Evolutionary conservation across 768 basidiomycete genomes (phyloP).

Genomic region (Pulveroboletus sp.): DNA sequence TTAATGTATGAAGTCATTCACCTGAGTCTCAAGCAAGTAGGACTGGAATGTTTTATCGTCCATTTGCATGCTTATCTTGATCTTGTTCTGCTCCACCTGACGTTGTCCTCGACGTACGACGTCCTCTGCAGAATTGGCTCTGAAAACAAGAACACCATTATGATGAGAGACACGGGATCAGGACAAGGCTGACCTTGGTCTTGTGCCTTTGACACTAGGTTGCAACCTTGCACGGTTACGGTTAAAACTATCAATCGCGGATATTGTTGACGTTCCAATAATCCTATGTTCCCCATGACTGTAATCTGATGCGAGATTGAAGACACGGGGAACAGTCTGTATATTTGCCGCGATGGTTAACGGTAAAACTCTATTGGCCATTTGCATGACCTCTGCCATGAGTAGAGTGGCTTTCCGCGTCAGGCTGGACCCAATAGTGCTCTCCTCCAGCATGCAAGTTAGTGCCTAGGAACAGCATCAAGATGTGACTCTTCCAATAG

Average conservation of each 20-base stretch:
- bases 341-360: conserved; percentile 75
- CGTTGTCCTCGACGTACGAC: conserved; percentile 81
- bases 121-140: conserved; percentile 82
- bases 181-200: conserved; percentile 52
- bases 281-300: conserved; percentile 71
- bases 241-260: conserved; percentile 88
- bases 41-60: conserved; percentile 91
- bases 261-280: conserved; percentile 77
- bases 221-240: conserved; percentile 77
- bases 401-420: conserved; percentile 87
- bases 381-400: conserved; percentile 85
- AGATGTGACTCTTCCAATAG: not conserved
- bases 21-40: conserved; percentile 81
- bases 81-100: conserved; percentile 84
- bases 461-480: conserved; percentile 55
- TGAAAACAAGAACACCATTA: conserved; percentile 19
- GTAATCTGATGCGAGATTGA: conserved; percentile 80
- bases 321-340: conserved; percentile 83
- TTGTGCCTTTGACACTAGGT: conserved; percentile 50
- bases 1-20: conserved; percentile 26
- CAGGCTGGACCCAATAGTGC: conserved; percentile 62
- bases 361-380: conserved; percentile 85
- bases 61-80: conserved; percentile 90
- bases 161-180: not conserved
- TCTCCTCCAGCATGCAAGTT: conserved; percentile 79